Base-by-base conservation (phyloP, 805 yeast genomes). In the Saccharomyces eubayanus region DNA sequence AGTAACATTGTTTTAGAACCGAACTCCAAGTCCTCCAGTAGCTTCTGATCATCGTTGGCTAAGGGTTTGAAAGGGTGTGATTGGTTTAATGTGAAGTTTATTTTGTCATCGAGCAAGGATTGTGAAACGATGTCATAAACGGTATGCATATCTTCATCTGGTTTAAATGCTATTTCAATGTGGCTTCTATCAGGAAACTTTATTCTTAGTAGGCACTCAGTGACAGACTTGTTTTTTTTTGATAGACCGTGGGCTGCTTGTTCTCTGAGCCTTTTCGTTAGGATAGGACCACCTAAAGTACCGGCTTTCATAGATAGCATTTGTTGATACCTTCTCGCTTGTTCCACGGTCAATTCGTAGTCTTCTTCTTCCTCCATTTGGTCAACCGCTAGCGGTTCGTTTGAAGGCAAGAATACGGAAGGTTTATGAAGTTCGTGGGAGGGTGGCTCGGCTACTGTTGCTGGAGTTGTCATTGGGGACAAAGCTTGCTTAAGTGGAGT, bases 171-270 rank as follows among this genome's bases (percentile, higher is more conserved):
- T 16, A 80, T 71, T 58, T 84, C 83, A 1, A 84, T 62, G 24
- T 71, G 71, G 2, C 76, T 72, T 52, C 76, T 74, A 64, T 84
- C 87, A 0, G 88, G 87, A 55, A 85, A 78, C 51, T 78, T 73
- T 10, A 84, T 60, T 53, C 89, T 72, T 1, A 84, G 63, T 6
- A 71, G 63, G 51, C 81, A 75, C 49, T 66, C 64, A 12, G 63
- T 43, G 2, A 61, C 46, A 2, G 30, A 16, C 31, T 47, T 68
- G 43, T 56, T 55, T 29, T 46, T 56, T 51, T 62, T 69, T 56
- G 57, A 62, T 54, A 53, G 36, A n/a, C 59, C 62, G 54, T 55
- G 67, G 57, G 62, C 63, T 21, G 68, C 60, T 48, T 70, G 62
- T 48, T 74, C 74, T 47, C 77, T 72, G 36, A 76, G 62, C 40